A percentile compares a stretch with the other conserved stretches of the same genome.
Evolutionary conservation across 306 rosid genomes (phyloP).

Genomic region (Vicia faba): DNA sequence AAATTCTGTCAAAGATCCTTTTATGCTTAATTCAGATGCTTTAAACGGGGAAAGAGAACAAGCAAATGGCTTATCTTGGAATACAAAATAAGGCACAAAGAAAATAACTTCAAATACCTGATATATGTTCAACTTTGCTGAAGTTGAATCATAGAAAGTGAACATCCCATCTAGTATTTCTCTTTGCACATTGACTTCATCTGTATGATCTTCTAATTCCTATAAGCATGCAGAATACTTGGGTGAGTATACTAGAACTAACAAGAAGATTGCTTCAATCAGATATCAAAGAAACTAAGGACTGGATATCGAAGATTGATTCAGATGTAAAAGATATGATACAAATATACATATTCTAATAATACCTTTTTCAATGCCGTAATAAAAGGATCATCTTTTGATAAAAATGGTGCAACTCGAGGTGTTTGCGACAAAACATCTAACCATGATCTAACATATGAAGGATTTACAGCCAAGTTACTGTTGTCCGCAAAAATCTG

Average conservation of each 20-base stretch:
- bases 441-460: conserved; percentile 83
- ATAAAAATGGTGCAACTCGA: conserved; percentile 91
- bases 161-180: conserved; percentile 85
- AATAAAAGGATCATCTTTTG: conserved; percentile 80
- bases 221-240: conserved; percentile 38
- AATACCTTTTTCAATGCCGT: conserved; percentile 86
- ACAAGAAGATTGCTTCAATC: conserved; percentile 6
- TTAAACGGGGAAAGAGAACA: neutral
- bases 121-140: conserved; percentile 65
- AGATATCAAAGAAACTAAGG: conserved; percentile 7
- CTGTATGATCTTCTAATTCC: conserved; percentile 92
- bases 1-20: conserved; percentile 10
- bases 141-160: conserved; percentile 83
- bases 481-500: conserved; percentile 80
- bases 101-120: conserved; percentile 63
- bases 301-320: too few species aligned
- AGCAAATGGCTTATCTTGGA: neutral
- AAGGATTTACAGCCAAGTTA: conserved; percentile 91
- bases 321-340: conserved; percentile 4
- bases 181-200: conserved; percentile 75
- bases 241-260: conserved; percentile 29
- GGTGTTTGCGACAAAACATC: conserved; percentile 82
- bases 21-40: conserved; percentile 25
- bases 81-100: conserved; percentile 5
- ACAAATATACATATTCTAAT: conserved; percentile 18